Evolutionary conservation across 768 basidiomycete species (phyloP).

Genomic region (Podaxis rugospora): DNA sequence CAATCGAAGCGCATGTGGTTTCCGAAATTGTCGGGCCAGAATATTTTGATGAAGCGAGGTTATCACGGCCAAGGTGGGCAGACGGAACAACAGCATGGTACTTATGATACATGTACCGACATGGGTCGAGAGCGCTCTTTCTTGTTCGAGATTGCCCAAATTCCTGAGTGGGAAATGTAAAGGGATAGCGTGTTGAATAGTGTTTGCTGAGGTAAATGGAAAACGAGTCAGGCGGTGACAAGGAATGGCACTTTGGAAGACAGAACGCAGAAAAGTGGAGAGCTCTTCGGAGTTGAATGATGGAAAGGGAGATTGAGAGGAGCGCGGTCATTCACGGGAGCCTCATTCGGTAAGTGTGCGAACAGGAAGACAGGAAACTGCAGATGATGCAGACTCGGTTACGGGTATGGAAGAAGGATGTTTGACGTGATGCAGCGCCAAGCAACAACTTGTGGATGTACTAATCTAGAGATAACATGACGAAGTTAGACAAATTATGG

Average conservation of each 20-base stretch:
- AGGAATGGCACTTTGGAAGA: too few species aligned
- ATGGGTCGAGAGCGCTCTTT: conserved; percentile 13
- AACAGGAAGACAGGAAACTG: neutral
- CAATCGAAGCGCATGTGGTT: too few species aligned
- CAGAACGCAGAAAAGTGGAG: neutral
- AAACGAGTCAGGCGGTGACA: neutral
- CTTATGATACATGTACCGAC: conserved; percentile 28
- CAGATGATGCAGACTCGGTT: neutral
- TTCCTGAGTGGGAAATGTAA: conserved; percentile 10
- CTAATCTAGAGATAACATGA: neutral
- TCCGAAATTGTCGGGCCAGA: too few species aligned
- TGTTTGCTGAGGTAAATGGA: conserved; percentile 11
- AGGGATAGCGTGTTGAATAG: conserved; percentile 11
- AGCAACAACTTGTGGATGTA: neutral
- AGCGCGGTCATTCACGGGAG: neutral
- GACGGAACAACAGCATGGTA: conserved; percentile 31
- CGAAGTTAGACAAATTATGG: neutral
- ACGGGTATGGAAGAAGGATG: neutral
- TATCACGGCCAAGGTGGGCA: too few species aligned
- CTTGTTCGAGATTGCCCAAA: conserved; percentile 15
- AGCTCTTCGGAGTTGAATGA: neutral
- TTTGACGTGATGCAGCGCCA: neutral
- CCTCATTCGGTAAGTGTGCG: neutral
- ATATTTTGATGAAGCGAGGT: too few species aligned
- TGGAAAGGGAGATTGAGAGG: neutral